A percentile compares a stretch with the other conserved stretches of the same genome.
These are phyloP conservation scores for Penicillium desertorum DNA, from an alignment of 495 filamentous ascomycete genomes.

Conservation along the genomic window DNA sequence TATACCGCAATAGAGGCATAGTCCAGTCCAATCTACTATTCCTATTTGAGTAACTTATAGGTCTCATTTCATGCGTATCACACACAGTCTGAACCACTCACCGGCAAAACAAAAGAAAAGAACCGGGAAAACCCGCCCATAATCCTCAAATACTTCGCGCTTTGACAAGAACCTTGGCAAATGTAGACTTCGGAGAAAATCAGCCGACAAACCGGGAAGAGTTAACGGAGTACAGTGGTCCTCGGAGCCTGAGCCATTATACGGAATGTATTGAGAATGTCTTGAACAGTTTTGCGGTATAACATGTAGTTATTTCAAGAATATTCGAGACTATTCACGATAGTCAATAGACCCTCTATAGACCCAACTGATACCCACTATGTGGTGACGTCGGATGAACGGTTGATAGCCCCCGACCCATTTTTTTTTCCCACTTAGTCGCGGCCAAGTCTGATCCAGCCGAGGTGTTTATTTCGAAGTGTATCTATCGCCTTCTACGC, in stretches of 20 bases:
- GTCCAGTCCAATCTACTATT: not conserved
- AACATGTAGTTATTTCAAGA: not conserved
- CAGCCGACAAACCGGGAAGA: slow-evolving; percentile 14
- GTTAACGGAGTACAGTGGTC: slow-evolving; percentile 23
- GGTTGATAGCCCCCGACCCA: slow-evolving; percentile 23
- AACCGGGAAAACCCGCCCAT: slow-evolving; percentile 11
- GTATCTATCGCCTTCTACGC: slow-evolving; percentile 5
- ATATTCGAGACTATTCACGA: not conserved
- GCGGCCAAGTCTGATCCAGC: slow-evolving; percentile 9
- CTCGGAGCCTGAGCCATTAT: slow-evolving; percentile 3
- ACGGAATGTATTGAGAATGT: not conserved
- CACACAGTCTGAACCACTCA: slow-evolving; percentile 7
- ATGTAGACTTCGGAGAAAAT: slow-evolving; percentile 9
- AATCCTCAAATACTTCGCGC: slow-evolving; percentile 3
- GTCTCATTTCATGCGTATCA: not conserved
- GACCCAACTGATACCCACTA: slow-evolving; percentile 14
- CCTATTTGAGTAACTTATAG: not conserved
- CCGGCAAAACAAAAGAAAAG: slow-evolving; percentile 1
- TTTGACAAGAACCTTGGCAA: slow-evolving; percentile 11
- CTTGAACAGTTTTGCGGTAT: slow-evolving; percentile 1
- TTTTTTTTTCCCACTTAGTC: slow-evolving; percentile 26
- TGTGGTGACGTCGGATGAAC: slow-evolving; percentile 29
- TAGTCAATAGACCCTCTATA: not conserved
- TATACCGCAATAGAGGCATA: too few species aligned
- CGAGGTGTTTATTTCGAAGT: slow-evolving; percentile 18